phyloP scores from a whole-genome alignment of 768 basidiomycete species.

The Megacollybia marginata region DNA sequence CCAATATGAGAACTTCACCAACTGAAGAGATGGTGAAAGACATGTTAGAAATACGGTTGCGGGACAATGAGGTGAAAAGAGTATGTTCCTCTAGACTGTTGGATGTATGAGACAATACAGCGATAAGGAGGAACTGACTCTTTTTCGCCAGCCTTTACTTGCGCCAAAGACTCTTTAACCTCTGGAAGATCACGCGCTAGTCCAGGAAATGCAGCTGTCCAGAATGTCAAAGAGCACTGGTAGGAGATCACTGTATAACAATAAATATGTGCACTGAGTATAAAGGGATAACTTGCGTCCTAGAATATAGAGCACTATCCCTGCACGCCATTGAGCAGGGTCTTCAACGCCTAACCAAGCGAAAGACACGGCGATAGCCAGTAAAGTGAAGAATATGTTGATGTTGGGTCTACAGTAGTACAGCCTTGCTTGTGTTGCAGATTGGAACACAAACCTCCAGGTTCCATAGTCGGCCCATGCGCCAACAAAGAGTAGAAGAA shows the following conservation, averaged over 20 bases:
- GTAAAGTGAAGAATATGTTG: slow-evolving; percentile 63
- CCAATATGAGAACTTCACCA: slow-evolving; percentile 65
- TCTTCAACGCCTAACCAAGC: slow-evolving; percentile 72
- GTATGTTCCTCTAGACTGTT: slow-evolving; percentile 43
- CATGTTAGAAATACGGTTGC: slow-evolving; percentile 71
- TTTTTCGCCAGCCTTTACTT: slow-evolving; percentile 36
- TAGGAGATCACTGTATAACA: slow-evolving; percentile 55
- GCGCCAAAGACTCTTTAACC: slow-evolving; percentile 43
- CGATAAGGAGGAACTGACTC: slow-evolving; percentile 21
- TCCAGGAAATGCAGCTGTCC: slow-evolving; percentile 79
- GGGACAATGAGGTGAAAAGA: slow-evolving; percentile 50
- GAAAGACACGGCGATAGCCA: slow-evolving; percentile 63
- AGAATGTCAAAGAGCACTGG: slow-evolving; percentile 72
- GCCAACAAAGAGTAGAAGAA: slow-evolving; percentile 55
- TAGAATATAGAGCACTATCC: slow-evolving; percentile 54
- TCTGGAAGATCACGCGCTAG: slow-evolving; percentile 65
- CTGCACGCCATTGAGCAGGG: slow-evolving; percentile 56
- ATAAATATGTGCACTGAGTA: slow-evolving; percentile 2
- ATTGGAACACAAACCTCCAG: slow-evolving; percentile 45
- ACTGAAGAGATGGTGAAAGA: slow-evolving; percentile 64
- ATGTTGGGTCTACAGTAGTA: slow-evolving; percentile 53
- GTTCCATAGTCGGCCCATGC: slow-evolving; percentile 81
- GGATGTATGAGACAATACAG: background rate
- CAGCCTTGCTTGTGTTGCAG: slow-evolving; percentile 1
- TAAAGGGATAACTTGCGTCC: slow-evolving; percentile 36